phyloP scores from a whole-genome alignment of 345 rosid species.

The Barbarea vulgaris region DNA sequence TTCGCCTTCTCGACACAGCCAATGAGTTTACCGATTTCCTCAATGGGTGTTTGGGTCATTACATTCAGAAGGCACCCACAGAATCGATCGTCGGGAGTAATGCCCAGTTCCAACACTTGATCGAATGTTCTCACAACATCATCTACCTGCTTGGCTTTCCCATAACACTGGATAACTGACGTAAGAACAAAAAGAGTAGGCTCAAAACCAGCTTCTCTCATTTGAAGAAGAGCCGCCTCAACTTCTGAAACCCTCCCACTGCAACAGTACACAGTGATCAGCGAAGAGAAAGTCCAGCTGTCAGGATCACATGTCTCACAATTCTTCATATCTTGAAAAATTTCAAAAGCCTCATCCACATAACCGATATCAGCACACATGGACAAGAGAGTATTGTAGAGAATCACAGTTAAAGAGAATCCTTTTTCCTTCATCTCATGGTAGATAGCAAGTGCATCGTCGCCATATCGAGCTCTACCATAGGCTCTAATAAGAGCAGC shows the following conservation, averaged over 20 bases:
- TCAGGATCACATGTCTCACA: conserved; percentile 67
- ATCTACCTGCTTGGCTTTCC: conserved; percentile 70
- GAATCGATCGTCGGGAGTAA: conserved; percentile 83
- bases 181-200: conserved; percentile 85
- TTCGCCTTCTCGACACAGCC: conserved; percentile 76
- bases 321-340: conserved; percentile 71
- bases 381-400: conserved; percentile 81
- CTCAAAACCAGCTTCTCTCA: conserved; percentile 80
- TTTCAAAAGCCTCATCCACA: conserved; percentile 64
- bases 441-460: conserved; percentile 68
- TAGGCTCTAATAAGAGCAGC: conserved; percentile 80
- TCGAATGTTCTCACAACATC: conserved; percentile 76
- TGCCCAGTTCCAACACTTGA: conserved; percentile 53
- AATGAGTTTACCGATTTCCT: conserved; percentile 64
- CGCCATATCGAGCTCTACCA: conserved; percentile 77
- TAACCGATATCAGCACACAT: conserved; percentile 90
- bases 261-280: conserved; percentile 79
- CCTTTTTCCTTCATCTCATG: conserved; percentile 84
- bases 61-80: conserved; percentile 85
- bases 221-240: conserved; percentile 69
- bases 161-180: conserved; percentile 94
- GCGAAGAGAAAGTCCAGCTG: conserved; percentile 91
- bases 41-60: conserved; percentile 76
- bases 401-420: conserved; percentile 56
- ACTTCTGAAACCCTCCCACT: conserved; percentile 78